phyloP scores from a whole-genome alignment of 257 asterid species.

The Thymus mandschuricus region DNA sequence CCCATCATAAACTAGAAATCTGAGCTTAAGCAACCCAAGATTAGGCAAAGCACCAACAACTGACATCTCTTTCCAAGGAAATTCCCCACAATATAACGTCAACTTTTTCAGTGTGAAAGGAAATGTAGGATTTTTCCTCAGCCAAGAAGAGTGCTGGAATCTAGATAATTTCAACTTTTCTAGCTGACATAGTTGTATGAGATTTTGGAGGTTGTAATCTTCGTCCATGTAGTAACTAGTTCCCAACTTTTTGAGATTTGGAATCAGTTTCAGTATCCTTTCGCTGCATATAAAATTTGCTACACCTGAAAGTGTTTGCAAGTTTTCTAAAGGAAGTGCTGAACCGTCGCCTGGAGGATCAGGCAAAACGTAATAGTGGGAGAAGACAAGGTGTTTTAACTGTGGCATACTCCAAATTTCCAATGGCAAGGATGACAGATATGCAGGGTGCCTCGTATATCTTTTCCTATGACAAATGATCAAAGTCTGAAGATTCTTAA shows the following conservation, averaged over 20 bases:
- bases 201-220: background rate
- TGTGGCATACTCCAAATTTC: background rate
- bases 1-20: background rate
- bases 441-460: background rate
- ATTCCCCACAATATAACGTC: background rate
- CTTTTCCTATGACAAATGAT: background rate
- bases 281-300: background rate
- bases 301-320: background rate
- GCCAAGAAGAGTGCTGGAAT: background rate
- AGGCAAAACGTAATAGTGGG: background rate
- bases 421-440: background rate
- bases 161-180: background rate
- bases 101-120: background rate
- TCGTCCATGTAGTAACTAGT: background rate
- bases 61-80: slow-evolving; percentile 19
- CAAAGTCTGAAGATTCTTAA: background rate
- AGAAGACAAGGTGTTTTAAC: background rate
- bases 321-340: background rate
- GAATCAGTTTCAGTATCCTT: background rate
- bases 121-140: background rate
- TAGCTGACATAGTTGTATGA: background rate
- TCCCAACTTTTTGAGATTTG: background rate
- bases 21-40: background rate
- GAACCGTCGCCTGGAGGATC: background rate
- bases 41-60: background rate